These are phyloP conservation scores for Hirsutella rhossiliensis DNA, from an alignment of 2,329 filamentous ascomycete genomes.

Conservation along the genomic window DNA sequence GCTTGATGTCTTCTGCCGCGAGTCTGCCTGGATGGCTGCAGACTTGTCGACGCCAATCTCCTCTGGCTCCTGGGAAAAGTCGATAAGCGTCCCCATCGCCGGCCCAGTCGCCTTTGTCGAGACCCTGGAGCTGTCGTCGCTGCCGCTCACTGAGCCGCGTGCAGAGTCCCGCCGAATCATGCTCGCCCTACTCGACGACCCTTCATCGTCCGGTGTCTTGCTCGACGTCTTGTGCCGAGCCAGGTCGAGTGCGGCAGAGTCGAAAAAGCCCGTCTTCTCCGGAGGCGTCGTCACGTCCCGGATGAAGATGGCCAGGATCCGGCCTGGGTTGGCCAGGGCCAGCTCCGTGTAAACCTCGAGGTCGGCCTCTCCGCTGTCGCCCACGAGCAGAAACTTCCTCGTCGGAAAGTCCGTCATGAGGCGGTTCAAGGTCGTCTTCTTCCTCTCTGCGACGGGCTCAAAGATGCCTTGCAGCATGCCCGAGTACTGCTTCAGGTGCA, in stretches of 20 bases:
- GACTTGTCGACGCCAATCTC: slow-evolving; percentile 22
- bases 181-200: slow-evolving; percentile 2
- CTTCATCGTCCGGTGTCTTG: slow-evolving; percentile 1
- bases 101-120: slow-evolving; percentile 14
- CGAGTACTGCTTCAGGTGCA: slow-evolving; percentile 91
- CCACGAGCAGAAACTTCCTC: slow-evolving; percentile 79
- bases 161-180: slow-evolving; percentile 15
- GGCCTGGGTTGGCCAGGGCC: slow-evolving; percentile 70
- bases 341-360: slow-evolving; percentile 94
- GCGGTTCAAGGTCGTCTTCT: slow-evolving; percentile 75
- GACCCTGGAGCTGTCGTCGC: slow-evolving; percentile 8
- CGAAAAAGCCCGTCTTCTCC: slow-evolving; percentile 62
- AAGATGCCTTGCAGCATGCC: slow-evolving; percentile 98
- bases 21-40: slow-evolving; percentile 13
- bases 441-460: slow-evolving; percentile 89
- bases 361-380: slow-evolving; percentile 93
- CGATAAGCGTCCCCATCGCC: slow-evolving; percentile 47
- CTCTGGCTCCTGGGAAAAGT: slow-evolving; percentile 43
- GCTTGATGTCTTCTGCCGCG: slow-evolving; percentile 9
- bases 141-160: slow-evolving; percentile 3
- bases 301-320: slow-evolving; percentile 82
- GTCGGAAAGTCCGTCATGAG: slow-evolving; percentile 84
- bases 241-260: slow-evolving; percentile 34
- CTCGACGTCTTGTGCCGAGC: slow-evolving; percentile 13
- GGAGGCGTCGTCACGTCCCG: slow-evolving; percentile 83